Evolutionary conservation across 441 rosid genomes (phyloP).

Genomic region (Pelargonium fulgidum): DNA sequence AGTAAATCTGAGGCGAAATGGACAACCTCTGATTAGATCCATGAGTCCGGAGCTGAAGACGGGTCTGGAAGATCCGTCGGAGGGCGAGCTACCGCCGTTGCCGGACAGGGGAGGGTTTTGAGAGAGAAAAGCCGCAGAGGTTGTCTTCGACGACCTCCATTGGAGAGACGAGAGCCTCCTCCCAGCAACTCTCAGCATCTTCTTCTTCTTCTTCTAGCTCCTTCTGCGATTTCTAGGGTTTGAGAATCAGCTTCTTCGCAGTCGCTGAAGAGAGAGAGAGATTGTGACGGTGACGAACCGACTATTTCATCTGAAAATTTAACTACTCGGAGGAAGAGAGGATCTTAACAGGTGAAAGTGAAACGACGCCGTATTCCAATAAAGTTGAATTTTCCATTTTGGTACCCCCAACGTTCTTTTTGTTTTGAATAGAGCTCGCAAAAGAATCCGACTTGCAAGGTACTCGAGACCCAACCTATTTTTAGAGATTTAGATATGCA

Average conservation of each 20-base stretch:
- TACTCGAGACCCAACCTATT: no score
- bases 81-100: background rate
- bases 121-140: background rate
- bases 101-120: background rate
- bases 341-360: no score
- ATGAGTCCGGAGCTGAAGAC: background rate
- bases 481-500: no score
- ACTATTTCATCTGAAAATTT: no score
- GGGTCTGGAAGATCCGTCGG: background rate
- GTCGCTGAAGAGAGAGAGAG: no score
- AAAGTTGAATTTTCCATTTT: no score
- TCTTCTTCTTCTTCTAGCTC: background rate
- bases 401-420: no score
- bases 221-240: background rate
- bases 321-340: no score
- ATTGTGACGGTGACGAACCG: no score
- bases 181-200: conserved; percentile 5
- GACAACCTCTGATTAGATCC: background rate
- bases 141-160: background rate
- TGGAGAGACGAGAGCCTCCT: background rate
- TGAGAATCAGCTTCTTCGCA: background rate
- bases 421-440: no score
- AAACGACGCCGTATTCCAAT: no score
- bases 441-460: no score
- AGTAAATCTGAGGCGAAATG: background rate